Evolutionary conservation across 768 basidiomycete genomes (phyloP), one percentile per base, ranked within the genome.

Genomic region (Lactarius deliciosus): DNA sequence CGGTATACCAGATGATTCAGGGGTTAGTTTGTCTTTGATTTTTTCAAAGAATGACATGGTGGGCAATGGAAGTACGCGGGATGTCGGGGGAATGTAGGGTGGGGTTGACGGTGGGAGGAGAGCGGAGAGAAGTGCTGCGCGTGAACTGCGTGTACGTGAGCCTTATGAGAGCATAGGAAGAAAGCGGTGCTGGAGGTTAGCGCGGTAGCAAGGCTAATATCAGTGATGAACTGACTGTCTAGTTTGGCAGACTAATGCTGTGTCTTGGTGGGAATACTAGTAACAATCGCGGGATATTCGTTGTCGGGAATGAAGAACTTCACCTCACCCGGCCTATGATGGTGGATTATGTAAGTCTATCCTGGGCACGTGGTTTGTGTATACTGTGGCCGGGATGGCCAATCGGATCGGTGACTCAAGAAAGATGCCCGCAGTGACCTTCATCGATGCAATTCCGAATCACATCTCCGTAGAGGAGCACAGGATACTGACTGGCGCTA

Each of bases 401-500:
- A 9, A 3, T 36, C 50, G 16, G 28, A 6, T 36, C 50, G 16
- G 30, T 34, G 34, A 40, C 50, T 32, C 36, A 38, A 45, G 54
- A 38, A 58, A 34, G 28, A 76, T 76, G 71, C 71, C 77, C 38
- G 67, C 71, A n/a, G 60, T 77, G 41, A 70, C 74, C 30, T 61
- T 81, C 69, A 79, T 85, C 70, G 72, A 75, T 36, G 28, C 76
- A 13, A 61, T 83, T 2, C 86, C 87, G 0, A 69, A 69, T 3
- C 83, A 78, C 55, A 77, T 86, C 45, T 79, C 86, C 1, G 77
- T 80, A 10, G 91, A 93, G 60, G 88, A 94, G 70, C 90, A 94
- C 77, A 78, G 79, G 36, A 74, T 76, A 3, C 73, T 94, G 40
- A 81, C 89, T 7, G 84, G 83, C n/a, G 88, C 90, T 1, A 98